phyloP scores from a whole-genome alignment of 2,329 filamentous ascomycete genomes.

The Cadophora luteo-olivacea region DNA sequence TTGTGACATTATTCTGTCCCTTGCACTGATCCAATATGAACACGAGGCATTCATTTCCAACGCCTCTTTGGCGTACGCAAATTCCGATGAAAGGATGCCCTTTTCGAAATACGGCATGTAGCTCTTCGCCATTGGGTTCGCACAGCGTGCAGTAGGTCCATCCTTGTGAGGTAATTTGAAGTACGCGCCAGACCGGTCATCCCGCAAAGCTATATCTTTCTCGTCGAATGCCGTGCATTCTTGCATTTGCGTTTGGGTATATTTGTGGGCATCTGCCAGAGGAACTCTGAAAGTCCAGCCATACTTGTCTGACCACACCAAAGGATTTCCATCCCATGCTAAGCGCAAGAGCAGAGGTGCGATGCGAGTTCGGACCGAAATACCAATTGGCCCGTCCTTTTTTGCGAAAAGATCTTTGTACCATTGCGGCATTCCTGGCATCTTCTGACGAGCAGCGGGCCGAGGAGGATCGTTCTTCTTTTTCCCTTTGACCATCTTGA shows the following conservation, averaged over 20 bases:
- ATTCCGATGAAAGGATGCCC: constrained; percentile 86
- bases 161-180: constrained; percentile 98
- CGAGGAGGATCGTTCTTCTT: constrained; percentile 82
- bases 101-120: constrained; percentile 93
- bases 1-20: constrained; percentile 92
- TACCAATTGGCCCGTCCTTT: constrained; percentile 69
- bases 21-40: constrained; percentile 98
- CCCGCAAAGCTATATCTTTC: constrained; percentile 66
- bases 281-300: constrained; percentile 92
- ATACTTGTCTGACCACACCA: constrained; percentile 91
- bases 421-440: constrained; percentile 93
- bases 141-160: constrained; percentile 83
- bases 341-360: constrained; percentile 84
- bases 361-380: constrained; percentile 87
- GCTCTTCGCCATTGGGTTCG: constrained; percentile 87
- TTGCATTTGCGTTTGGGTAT: constrained; percentile 73
- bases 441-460: constrained; percentile 84
- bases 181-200: constrained; percentile 72
- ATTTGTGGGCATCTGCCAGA: constrained; percentile 64
- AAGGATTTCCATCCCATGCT: constrained; percentile 86
- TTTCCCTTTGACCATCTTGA: constrained; percentile 90
- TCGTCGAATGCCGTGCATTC: constrained; percentile 81
- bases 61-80: constrained; percentile 88
- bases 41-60: constrained; percentile 98
- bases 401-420: constrained; percentile 89